phyloP scores from a whole-genome alignment of 176 grass and related monocot genomes.

The Calamus simplicifolius region DNA sequence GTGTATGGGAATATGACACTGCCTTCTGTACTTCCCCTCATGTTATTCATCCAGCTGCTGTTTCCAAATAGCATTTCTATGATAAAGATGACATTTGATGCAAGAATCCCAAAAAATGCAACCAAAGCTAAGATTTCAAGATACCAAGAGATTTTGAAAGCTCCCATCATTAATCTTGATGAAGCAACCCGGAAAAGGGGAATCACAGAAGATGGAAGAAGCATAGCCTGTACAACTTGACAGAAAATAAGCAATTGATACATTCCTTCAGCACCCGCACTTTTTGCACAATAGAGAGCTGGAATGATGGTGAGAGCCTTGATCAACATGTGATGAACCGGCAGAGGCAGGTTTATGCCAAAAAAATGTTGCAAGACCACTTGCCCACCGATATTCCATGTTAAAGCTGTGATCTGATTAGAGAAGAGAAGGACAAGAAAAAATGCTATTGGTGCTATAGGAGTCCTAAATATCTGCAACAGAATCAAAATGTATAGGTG shows the following conservation, averaged over 20 bases:
- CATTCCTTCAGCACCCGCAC: constrained; percentile 75
- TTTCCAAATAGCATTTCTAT: constrained; percentile 85
- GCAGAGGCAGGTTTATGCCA: constrained; percentile 56
- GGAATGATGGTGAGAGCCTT: constrained; percentile 71
- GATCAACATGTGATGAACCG: constrained; percentile 45
- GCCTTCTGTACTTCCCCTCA: constrained; percentile 64
- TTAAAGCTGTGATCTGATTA: constrained; percentile 70
- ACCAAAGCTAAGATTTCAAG: constrained; percentile 74
- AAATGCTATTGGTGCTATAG: constrained; percentile 65
- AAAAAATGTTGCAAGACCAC: constrained; percentile 67
- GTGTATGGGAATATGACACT: constrained; percentile 52
- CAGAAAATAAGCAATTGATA: constrained; percentile 86
- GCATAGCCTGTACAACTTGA: constrained; percentile 80
- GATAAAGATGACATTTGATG: constrained; percentile 77
- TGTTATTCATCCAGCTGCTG: constrained; percentile 66
- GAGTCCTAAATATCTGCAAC: constrained; percentile 81
- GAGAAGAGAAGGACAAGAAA: constrained; percentile 88
- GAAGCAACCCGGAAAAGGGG: constrained; percentile 87
- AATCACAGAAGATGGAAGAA: constrained; percentile 81
- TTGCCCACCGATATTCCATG: constrained; percentile 70
- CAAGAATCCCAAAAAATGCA: constrained; percentile 76
- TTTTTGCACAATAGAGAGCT: constrained; percentile 56
- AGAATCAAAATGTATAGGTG: background rate
- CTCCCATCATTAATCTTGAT: constrained; percentile 85
- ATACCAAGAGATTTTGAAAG: constrained; percentile 64